Percentiles rank a stretch among this genome's conserved stretches.
Evolutionary conservation across 768 basidiomycete species (phyloP).

Genomic region (Galerina sulciceps): DNA sequence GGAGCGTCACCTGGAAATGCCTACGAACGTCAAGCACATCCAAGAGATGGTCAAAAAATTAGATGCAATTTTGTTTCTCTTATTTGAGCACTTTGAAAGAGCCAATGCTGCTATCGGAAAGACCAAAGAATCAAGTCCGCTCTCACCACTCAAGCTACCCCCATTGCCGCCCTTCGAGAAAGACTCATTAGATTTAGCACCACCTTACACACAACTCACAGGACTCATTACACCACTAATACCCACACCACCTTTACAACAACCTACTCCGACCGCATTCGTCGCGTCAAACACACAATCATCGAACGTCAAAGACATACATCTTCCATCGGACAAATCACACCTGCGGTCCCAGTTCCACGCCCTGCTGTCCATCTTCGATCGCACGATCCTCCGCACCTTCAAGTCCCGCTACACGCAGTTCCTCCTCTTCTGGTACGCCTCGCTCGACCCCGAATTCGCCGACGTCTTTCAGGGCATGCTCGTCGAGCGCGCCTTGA

Average conservation of each 20-base stretch:
- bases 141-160: constrained; percentile 40
- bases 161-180: constrained; percentile 31
- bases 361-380: constrained; percentile 90
- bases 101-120: constrained; percentile 31
- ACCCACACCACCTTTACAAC: not conserved
- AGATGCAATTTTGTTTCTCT: constrained; percentile 81
- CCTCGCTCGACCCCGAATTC: constrained; percentile 88
- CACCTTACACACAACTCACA: constrained; percentile 2
- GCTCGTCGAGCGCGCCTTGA: constrained; percentile 89
- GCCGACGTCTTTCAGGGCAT: constrained; percentile 93
- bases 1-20: constrained; percentile 41
- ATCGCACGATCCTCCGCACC: constrained; percentile 90
- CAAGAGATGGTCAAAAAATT: constrained; percentile 91
- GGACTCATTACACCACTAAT: not conserved
- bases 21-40: constrained; percentile 67
- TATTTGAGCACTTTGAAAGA: constrained; percentile 85
- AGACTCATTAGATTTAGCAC: not conserved
- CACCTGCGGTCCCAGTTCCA: constrained; percentile 70
- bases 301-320: constrained; percentile 8
- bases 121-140: constrained; percentile 18
- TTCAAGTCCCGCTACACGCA: constrained; percentile 98
- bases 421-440: constrained; percentile 95
- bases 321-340: constrained; percentile 5
- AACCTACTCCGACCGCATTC: not conserved
- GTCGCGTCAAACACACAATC: constrained; percentile 3